A percentile compares a stretch with the other conserved stretches of the same genome.
Evolutionary conservation across 805 yeast genomes (phyloP).

Genomic region (Saccharomycopsis sp.): DNA sequence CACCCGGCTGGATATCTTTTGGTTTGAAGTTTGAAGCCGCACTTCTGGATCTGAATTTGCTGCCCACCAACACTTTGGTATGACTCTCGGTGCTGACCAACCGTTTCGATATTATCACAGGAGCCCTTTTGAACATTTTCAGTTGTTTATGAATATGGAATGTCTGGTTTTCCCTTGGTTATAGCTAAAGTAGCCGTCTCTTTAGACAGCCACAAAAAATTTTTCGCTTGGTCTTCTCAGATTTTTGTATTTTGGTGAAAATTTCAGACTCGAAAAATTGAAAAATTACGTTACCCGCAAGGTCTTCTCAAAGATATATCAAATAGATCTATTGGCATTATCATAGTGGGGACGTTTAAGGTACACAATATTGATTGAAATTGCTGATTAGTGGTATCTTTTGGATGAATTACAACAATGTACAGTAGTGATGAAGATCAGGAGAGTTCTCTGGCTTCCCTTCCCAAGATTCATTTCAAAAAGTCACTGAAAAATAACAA

Average conservation of each 20-base stretch:
- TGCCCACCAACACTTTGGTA: background rate
- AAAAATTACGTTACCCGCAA: background rate
- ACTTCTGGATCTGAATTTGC: slow-evolving; percentile 16
- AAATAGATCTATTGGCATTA: too few species aligned
- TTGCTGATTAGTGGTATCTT: background rate
- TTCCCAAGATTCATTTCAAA: background rate
- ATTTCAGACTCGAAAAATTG: background rate
- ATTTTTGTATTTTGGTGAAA: background rate
- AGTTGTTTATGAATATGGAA: background rate
- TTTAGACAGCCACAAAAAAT: too few species aligned
- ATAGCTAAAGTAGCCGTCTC: too few species aligned
- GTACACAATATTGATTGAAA: too few species aligned
- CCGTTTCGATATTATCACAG: background rate
- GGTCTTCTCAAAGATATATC: too few species aligned
- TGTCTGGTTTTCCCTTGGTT: background rate
- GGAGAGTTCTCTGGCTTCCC: background rate
- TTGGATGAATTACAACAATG: background rate
- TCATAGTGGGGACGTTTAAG: too few species aligned
- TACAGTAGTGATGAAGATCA: background rate
- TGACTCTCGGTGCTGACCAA: background rate
- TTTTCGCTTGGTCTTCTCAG: background rate
- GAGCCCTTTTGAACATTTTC: background rate
- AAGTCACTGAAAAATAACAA: background rate
- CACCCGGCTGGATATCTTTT: slow-evolving; percentile 18
- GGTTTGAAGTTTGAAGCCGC: slow-evolving; percentile 20